Base-by-base conservation (phyloP, 768 basidiomycete genomes). In the Multifurca ochricompacta region DNA sequence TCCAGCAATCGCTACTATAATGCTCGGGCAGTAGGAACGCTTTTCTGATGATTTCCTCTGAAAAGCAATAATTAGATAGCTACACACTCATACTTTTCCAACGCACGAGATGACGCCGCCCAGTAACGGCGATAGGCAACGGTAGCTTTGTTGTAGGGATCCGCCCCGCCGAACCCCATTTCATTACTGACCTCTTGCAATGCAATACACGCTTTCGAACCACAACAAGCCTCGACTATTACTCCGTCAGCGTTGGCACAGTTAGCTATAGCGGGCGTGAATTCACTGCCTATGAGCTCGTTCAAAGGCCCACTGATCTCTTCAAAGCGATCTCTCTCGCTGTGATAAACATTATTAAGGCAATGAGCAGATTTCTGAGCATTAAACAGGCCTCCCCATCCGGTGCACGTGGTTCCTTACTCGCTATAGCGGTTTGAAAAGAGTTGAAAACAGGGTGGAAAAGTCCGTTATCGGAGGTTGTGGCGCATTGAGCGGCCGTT, bases 21-120 rank as follows among this genome's bases (percentile, higher is more conserved):
- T 51, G 19, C 48, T 48, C 8, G 64, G 62, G 37, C 64, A 66
- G 52, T 64, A 65, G 39, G 48, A 60, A 8, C n/a, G 31, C n/a
- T 10, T 56, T 39, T 14, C 55, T 53, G 36, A 65, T 10, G 16
- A 1, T 8, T 6, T 37, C 36, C n/a, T n/a, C 36, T 37, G 19
- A 5, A 3, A 37, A 18, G 19, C 19, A 37, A 35, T 9, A 37
- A 37, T n/a, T 37, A n/a, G n/a, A 5, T 5, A 37, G 7, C 19
- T 18, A 18, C 10, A 37, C n/a, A 9, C 36, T 5, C 36, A 7
- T 4, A 37, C 14, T n/a, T 5, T 6, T 37, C n/a, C n/a, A 10
- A 37, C 36, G n/a, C 10, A 37, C 36, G 36, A 37, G 36, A 18
- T 2, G 5, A 6, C 4, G 2, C n/a, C 10, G 36, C 36, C 36